These are phyloP conservation scores for Eucalyptus sp. DNA, from an alignment of 345 rosid genomes.

Conservation along the genomic window DNA sequence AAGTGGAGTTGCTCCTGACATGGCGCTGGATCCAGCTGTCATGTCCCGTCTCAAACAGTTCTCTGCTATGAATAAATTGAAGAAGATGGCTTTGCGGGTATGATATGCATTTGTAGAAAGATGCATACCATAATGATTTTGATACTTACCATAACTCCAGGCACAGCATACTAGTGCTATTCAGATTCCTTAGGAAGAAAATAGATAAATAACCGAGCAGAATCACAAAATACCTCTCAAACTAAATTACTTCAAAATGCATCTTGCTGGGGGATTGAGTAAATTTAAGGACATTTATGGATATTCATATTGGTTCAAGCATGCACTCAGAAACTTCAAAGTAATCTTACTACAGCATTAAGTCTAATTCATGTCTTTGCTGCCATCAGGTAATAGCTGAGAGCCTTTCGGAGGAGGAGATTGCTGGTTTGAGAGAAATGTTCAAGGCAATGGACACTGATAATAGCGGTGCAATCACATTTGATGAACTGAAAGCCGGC, in stretches of 20 bases:
- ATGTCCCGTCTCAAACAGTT: conserved; percentile 95
- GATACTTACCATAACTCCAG: not conserved
- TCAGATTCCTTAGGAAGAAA: not conserved
- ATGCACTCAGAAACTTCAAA: not conserved
- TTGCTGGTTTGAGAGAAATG: conserved; percentile 95
- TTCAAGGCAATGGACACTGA: conserved; percentile 93
- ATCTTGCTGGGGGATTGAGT: not conserved
- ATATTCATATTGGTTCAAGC: not conserved
- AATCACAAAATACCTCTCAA: not conserved
- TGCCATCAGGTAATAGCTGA: conserved; percentile 84
- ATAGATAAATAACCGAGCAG: not conserved
- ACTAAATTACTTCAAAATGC: not conserved
- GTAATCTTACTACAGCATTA: not conserved
- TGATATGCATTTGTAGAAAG: not conserved
- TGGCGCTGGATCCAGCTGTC: conserved; percentile 84
- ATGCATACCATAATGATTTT: not conserved
- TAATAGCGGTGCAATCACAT: conserved; percentile 93
- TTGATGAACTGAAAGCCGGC: conserved; percentile 96
- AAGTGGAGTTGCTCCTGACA: conserved; percentile 99
- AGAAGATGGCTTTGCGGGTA: conserved; percentile 98
- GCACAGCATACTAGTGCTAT: not conserved
- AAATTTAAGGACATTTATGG: not conserved
- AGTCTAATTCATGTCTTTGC: not conserved
- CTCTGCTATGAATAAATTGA: conserved; percentile 97
- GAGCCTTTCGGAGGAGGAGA: conserved; percentile 98